Evolutionary conservation across 2,329 filamentous ascomycete species (phyloP), one percentile per base, ranked within the genome.

Genomic region (Aureobasidium vineae): DNA sequence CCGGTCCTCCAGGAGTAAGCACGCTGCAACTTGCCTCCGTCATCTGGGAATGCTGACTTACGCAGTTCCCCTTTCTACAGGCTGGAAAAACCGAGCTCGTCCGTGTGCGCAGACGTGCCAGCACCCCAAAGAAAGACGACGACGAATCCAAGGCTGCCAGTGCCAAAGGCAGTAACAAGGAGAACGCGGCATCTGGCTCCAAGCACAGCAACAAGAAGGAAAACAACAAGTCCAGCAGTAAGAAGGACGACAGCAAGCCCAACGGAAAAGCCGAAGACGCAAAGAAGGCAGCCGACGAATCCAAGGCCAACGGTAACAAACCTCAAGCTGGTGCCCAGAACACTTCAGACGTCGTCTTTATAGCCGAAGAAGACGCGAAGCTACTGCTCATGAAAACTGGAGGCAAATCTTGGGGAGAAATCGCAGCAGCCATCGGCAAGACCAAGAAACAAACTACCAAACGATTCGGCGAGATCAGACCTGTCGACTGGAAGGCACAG

Each of bases 341-440:
- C n/a, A 1, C 13, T 2, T 4, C 40, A 43, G 67, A 68, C 10
- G 43, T 54, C 38, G 65, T 43, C 26, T 80, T 74, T 70, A 79
- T 77, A 0, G 56, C 72, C 0, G 77, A 78, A 45, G 75, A 82
- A 61, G 80, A 83, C 54, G 73, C 74, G 3, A 77, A 74, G 68
- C 66, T 83, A 2, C 68, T 79, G 21, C 70, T 73, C 7, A 64
- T 79, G 70, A 79, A 78, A 67, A 70, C 54, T 1, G 72, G 71
- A 3, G 26, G 13, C 23, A 38, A 56, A 3, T 10, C 31, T 33
- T 33, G 31, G 31, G 5, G 5, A 43, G 41, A 43, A 2, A 43
- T 43, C 7, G 41, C 41, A 15, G 45, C 23, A 8, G 72, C 72
- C 10, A 26, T 79, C 2, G 73, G 71, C 4, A 57, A 57, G n/a